phyloP scores from a whole-genome alignment of 2,329 filamentous ascomycete genomes.

The Aureobasidium uvarum region DNA sequence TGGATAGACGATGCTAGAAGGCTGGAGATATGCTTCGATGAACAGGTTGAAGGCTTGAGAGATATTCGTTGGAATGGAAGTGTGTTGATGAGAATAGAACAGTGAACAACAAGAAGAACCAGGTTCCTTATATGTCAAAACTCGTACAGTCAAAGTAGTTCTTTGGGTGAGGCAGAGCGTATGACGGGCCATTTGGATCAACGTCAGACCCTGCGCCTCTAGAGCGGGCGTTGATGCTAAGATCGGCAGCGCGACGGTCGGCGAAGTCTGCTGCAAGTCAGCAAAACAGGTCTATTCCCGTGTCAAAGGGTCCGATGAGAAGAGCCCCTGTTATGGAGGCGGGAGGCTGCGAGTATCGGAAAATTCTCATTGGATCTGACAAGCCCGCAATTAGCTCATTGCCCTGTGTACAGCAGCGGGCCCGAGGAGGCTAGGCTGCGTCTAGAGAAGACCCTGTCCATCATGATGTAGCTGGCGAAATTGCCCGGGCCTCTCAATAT shows the following conservation, averaged over 20 bases:
- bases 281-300: conserved; percentile 11
- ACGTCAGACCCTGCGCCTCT: conserved; percentile 29
- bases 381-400: conserved; percentile 20
- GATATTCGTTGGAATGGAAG: conserved; percentile 3
- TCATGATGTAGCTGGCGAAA: conserved; percentile 21
- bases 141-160: conserved; percentile 5
- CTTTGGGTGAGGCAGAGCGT: background rate
- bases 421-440: conserved; percentile 11
- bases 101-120: background rate
- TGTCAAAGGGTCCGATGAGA: background rate
- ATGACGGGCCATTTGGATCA: conserved; percentile 25
- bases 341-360: conserved; percentile 17
- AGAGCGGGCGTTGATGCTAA: conserved; percentile 9
- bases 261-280: background rate
- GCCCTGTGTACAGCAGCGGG: conserved; percentile 7
- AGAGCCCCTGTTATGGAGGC: conserved; percentile 2
- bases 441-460: conserved; percentile 19
- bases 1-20: background rate
- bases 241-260: conserved; percentile 17
- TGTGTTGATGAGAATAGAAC: background rate
- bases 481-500: background rate
- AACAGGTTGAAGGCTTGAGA: background rate
- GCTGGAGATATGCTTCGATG: background rate
- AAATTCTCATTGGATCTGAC: conserved; percentile 11
- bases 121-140: conserved; percentile 20